Percentiles rank a stretch among this genome's conserved stretches.
Evolutionary conservation across 768 basidiomycete species (phyloP).

Genomic region (Serendipita sp.): DNA sequence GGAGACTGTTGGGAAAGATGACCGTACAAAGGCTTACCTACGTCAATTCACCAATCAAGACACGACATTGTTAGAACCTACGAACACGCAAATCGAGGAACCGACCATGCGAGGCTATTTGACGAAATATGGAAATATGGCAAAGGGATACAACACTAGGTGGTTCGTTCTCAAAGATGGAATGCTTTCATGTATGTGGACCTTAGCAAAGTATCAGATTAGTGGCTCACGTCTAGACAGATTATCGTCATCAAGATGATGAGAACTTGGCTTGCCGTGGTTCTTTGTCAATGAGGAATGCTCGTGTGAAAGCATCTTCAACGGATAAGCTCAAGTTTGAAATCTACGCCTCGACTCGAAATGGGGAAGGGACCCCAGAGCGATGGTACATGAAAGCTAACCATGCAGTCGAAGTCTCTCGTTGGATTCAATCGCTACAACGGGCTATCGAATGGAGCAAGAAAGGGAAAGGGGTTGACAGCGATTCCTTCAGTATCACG

Average conservation of each 20-base stretch:
- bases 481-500: slow-evolving; percentile 28
- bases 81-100: slow-evolving; percentile 28
- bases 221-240: slow-evolving; percentile 18
- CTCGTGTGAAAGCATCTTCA: slow-evolving; percentile 39
- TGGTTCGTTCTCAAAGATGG: slow-evolving; percentile 90
- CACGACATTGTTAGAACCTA: slow-evolving; percentile 42
- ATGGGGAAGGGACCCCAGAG: slow-evolving; percentile 19
- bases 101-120: slow-evolving; percentile 60
- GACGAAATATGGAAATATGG: slow-evolving; percentile 88
- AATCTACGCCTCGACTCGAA: slow-evolving; percentile 32
- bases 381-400: slow-evolving; percentile 77
- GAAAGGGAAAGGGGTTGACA: slow-evolving; percentile 33
- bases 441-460: slow-evolving; percentile 60
- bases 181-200: slow-evolving; percentile 57
- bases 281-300: slow-evolving; percentile 74
- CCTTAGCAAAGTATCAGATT: not conserved
- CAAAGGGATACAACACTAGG: slow-evolving; percentile 72
- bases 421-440: slow-evolving; percentile 69
- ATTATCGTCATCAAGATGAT: slow-evolving; percentile 82
- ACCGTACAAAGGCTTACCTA: slow-evolving; percentile 66
- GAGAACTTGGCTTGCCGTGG: slow-evolving; percentile 75
- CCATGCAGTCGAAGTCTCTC: slow-evolving; percentile 75
- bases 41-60: slow-evolving; percentile 77
- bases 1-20: slow-evolving; percentile 59
- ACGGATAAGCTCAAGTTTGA: slow-evolving; percentile 65